phyloP scores from a whole-genome alignment of 768 basidiomycete genomes.

The Podaxis rugospora region DNA sequence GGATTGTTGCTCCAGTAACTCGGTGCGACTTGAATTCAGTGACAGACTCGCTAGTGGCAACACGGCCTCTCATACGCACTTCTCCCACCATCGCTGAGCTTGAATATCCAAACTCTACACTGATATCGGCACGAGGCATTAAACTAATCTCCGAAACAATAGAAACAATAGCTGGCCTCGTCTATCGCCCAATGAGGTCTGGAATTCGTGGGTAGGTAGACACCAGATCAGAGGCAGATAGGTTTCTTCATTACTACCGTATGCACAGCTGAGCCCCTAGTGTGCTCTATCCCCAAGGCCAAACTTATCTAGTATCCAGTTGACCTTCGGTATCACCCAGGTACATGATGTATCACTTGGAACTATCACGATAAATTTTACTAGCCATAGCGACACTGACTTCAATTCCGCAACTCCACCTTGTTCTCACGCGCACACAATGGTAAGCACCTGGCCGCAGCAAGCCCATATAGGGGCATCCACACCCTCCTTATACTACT shows the following conservation, averaged over 20 bases:
- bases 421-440: conserved; percentile 6
- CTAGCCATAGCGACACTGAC: conserved; percentile 2
- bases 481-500: neutral
- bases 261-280: neutral
- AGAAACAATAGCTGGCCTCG: neutral
- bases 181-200: neutral
- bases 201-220: neutral
- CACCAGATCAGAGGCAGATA: neutral
- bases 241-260: neutral
- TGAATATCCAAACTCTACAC: neutral
- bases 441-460: conserved; percentile 9
- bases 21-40: neutral
- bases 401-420: conserved; percentile 2
- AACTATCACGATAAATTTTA: neutral
- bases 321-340: conserved; percentile 8
- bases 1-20: neutral
- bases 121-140: conserved; percentile 3
- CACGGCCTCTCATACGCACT: neutral
- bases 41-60: neutral
- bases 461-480: conserved; percentile 7
- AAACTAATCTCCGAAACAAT: conserved; percentile 6
- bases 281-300: neutral
- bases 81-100: conserved; percentile 6
- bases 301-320: neutral
- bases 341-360: neutral